These are phyloP conservation scores for Tolypocladium nubicola DNA, from an alignment of 2,329 filamentous ascomycete genomes.

Conservation along the genomic window DNA sequence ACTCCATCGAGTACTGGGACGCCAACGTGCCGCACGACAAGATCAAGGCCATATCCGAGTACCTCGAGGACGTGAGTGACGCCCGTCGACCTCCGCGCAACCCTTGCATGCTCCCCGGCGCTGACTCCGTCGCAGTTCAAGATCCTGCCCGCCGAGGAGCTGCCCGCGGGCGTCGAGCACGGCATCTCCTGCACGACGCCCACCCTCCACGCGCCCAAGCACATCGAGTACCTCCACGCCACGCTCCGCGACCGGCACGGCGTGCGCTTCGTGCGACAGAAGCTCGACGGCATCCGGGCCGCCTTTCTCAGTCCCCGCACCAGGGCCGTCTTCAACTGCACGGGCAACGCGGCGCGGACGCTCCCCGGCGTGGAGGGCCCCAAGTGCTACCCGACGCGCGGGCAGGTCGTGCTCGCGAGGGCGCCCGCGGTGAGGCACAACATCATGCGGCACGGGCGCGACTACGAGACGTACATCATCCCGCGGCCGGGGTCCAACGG, in stretches of 20 bases:
- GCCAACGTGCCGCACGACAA: slow-evolving; percentile 25
- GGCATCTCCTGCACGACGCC: slow-evolving; percentile 24
- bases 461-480: slow-evolving; percentile 30
- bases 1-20: slow-evolving; percentile 30
- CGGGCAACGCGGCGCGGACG: slow-evolving; percentile 21
- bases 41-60: slow-evolving; percentile 27
- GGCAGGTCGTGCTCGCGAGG: slow-evolving; percentile 25
- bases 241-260: slow-evolving; percentile 16
- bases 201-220: slow-evolving; percentile 26
- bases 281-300: slow-evolving; percentile 13
- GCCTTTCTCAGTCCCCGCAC: slow-evolving; percentile 16
- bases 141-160: slow-evolving; percentile 9
- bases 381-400: slow-evolving; percentile 28
- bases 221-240: slow-evolving; percentile 20
- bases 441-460: slow-evolving; percentile 26
- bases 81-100: too few species aligned
- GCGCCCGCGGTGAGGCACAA: slow-evolving; percentile 22
- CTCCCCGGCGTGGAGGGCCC: slow-evolving; percentile 24
- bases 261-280: slow-evolving; percentile 19
- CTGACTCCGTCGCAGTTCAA: background rate
- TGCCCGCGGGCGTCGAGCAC: slow-evolving; percentile 21
- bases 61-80: slow-evolving; percentile 24
- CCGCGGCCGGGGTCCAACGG: slow-evolving; percentile 24
- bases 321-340: slow-evolving; percentile 23
- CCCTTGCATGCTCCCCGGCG: background rate